Conservation (phyloP, 1,284 basidiomycete genomes). For the Pseudozyma sp. region DNA sequence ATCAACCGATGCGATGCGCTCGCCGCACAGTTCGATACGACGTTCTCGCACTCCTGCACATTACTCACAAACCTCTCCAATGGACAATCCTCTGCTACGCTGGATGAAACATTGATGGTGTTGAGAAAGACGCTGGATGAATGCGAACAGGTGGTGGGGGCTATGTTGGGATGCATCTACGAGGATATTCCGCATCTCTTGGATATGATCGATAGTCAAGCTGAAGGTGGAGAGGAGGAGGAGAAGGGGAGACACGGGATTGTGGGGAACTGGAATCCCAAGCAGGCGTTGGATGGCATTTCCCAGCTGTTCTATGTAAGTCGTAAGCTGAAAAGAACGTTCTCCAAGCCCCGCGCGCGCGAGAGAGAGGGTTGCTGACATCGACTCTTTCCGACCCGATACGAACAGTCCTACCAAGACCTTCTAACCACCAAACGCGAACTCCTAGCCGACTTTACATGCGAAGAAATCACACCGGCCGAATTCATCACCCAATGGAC, state of each 20-base stretch:
- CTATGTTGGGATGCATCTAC: conserved; percentile 31
- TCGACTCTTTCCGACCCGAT: too few species aligned
- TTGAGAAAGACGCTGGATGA: conserved; percentile 17
- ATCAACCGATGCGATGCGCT: conserved; percentile 42
- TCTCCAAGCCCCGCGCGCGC: too few species aligned
- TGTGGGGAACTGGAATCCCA: conserved; percentile 52
- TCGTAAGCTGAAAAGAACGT: background rate
- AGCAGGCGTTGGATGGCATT: conserved; percentile 54
- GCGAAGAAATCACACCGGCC: conserved; percentile 54
- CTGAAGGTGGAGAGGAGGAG: background rate
- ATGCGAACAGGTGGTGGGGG: conserved; percentile 22
- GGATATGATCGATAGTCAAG: conserved; percentile 49
- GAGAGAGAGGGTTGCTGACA: too few species aligned
- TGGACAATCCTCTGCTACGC: background rate
- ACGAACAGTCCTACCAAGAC: conserved; percentile 59
- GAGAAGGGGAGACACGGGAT: background rate
- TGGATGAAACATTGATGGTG: conserved; percentile 20
- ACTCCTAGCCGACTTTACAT: conserved; percentile 61
- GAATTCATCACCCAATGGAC: conserved; percentile 54
- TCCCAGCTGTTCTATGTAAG: conserved; percentile 62
- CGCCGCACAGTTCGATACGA: conserved; percentile 27
- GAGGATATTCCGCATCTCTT: conserved; percentile 43
- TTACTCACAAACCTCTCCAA: conserved; percentile 11
- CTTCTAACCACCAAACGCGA: conserved; percentile 60
- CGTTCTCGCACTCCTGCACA: conserved; percentile 10